Evolutionary conservation across 805 yeast species (phyloP), one percentile per base, ranked within the genome.

Genomic region (Phaffomyces opuntiae): DNA sequence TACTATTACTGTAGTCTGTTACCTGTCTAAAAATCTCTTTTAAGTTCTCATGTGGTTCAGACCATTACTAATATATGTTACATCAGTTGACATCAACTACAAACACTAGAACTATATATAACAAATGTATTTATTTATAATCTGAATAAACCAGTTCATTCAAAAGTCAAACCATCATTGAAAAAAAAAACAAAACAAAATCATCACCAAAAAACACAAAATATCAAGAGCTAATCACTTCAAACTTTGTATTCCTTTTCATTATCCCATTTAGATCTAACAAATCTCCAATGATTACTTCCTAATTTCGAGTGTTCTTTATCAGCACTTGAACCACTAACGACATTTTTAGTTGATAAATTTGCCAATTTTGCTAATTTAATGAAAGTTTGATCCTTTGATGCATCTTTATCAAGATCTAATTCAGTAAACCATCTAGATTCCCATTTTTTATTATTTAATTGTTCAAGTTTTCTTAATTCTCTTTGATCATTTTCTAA

Each of bases 401-500:
- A 46, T 4, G 57, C 53, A 21, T 56, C 50, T 7, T 60, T 59
- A 17, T 61, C 48, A 45, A 73, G 66, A 53, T 75, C 75, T 24
- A 69, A 61, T 47, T 69, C 67, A 39, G 75, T 77, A 65, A 91
- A 91, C 91, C 96, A 91, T 66, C 91, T 78, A 51, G 80, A 77
- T 55, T 77, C 65, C 99, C 99, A 91, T 41, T 61, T 60, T 14
- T 62, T 60, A 38, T 86, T 90, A 7, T 74, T 66, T 35, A 73
- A 87, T 49, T 68, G 65, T 67, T 93, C 99, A 48, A 71, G 63
- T 65, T 78, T 80, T 62, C 98, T 79, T 65, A 83, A 61, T 39
- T 79, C 89, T 61, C 99, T 81, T 70, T 91, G 97, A 24, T 71
- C 76, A 58, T 86, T 83, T 69, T 91, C 99, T 53, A 93, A 75